Conservation (phyloP, 345 rosid species). For the Arabidopsis suecica region DNA sequence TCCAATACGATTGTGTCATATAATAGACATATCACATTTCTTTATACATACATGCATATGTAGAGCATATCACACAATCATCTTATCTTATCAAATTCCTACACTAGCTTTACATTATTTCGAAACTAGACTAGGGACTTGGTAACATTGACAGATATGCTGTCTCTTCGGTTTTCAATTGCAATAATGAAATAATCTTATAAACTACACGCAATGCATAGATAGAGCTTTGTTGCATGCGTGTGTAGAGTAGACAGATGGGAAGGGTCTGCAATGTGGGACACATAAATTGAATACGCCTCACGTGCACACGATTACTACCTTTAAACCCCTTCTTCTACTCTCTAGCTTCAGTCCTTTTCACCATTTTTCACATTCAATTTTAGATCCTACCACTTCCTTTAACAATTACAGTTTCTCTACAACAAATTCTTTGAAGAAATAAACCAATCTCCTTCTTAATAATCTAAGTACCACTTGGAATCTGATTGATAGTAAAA, state of each 20-base stretch:
- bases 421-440: not conserved
- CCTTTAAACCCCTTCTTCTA: slow-evolving; percentile 7
- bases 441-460: not conserved
- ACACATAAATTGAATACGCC: slow-evolving; percentile 31
- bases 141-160: slow-evolving; percentile 35
- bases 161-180: slow-evolving; percentile 28
- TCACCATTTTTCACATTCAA: slow-evolving; percentile 22
- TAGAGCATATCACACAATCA: not conserved
- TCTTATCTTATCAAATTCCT: slow-evolving; percentile 28
- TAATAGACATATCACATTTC: slow-evolving; percentile 19
- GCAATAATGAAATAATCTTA: slow-evolving; percentile 25
- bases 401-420: not conserved
- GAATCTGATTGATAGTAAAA: not conserved
- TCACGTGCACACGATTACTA: slow-evolving; percentile 45
- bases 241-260: slow-evolving; percentile 40
- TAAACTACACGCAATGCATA: slow-evolving; percentile 19
- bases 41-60: not conserved
- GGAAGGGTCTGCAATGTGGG: slow-evolving; percentile 34
- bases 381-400: slow-evolving; percentile 3
- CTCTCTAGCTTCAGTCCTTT: slow-evolving; percentile 28
- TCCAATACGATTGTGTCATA: slow-evolving; percentile 30
- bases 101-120: slow-evolving; percentile 35
- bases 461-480: not conserved
- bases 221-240: slow-evolving; percentile 32
- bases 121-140: slow-evolving; percentile 40